Evolutionary conservation across 1,284 basidiomycete genomes (phyloP), one percentile per base, ranked within the genome.

Genomic region (Ganoderma sinense): DNA sequence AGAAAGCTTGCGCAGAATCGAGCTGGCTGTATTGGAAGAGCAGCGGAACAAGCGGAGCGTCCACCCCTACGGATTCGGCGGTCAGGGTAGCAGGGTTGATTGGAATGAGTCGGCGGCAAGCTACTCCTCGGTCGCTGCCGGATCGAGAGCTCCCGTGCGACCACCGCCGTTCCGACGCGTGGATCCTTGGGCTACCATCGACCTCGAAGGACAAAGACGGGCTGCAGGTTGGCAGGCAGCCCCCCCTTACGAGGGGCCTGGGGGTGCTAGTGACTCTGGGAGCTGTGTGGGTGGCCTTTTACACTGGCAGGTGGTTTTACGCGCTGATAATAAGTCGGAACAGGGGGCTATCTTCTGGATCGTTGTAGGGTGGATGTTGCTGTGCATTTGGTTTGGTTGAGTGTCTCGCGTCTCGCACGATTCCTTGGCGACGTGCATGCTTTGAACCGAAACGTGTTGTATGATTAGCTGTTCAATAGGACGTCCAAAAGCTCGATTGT

Each of bases 381-480:
- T 56, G 29, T 56, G 29, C 29, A 31, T 56, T 56, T 56, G 53
- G 29, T 26, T 31, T 13, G 53, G 53, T 31, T 56, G 53, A 56
- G 29, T 56, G 26, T 56, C 7, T 20, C 6, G 29, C 29, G 7
- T 33, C 29, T 18, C 7, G 29, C 53, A 31, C 26, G 53, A 18
- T 10, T 6, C 14, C 53, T 56, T 14, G 5, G 53, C 23, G 31
- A 10, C 29, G 53, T 56, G 53, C 29, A 31, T 56, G 53, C 29
- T 31, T 56, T 10, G 29, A 56, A 56, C 3, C 23, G 29, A 56
- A 56, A 31, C 31, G 53, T 31, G 45, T 31, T 55, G 53, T 56
- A 56, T 56, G 31, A 56, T 56, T 56, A 56, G 53, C 14, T 56
- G 53, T 56, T 31, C 31, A 18, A 56, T 56, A 56, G 26, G 53